These are phyloP conservation scores for Raddia guianensis DNA, from an alignment of 176 grass and related monocot genomes.

Conservation along the genomic window DNA sequence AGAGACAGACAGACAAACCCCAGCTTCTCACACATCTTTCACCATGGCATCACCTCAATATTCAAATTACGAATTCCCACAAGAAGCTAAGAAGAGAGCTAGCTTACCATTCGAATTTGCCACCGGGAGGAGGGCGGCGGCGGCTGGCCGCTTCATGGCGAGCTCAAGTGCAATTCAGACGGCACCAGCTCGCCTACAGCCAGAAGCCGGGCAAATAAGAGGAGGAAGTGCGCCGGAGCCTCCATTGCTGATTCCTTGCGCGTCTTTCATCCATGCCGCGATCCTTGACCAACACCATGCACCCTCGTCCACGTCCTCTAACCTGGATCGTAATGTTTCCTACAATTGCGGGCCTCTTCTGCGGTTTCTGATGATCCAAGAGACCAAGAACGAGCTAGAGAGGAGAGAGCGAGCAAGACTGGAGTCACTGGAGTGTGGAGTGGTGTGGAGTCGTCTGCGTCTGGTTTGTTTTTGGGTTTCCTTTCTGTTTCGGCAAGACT, in stretches of 20 bases:
- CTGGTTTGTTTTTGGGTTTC: constrained; percentile 26
- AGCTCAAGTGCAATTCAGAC: constrained; percentile 18
- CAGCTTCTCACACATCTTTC: neutral
- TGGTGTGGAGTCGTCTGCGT: constrained; percentile 33
- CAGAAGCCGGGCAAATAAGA: neutral
- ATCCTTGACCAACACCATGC: constrained; percentile 35
- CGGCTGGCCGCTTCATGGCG: constrained; percentile 49
- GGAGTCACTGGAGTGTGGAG: constrained; percentile 19
- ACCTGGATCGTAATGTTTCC: constrained; percentile 14
- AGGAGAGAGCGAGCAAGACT: neutral
- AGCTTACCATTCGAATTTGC: constrained; percentile 32
- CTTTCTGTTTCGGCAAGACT: constrained; percentile 41
- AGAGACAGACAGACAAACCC: neutral
- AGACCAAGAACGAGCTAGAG: neutral
- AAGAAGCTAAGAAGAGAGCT: neutral
- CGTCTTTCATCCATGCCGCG: constrained; percentile 25
- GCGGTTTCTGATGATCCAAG: constrained; percentile 43
- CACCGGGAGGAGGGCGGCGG: constrained; percentile 24
- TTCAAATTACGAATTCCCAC: neutral
- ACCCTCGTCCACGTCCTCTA: neutral
- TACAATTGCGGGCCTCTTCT: neutral
- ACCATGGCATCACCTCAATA: neutral
- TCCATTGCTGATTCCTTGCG: constrained; percentile 29
- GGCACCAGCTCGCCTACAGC: neutral
- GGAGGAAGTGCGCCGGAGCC: neutral